phyloP scores from a whole-genome alignment of 2,329 filamentous ascomycete genomes.

The Verticillium tricorpus region DNA sequence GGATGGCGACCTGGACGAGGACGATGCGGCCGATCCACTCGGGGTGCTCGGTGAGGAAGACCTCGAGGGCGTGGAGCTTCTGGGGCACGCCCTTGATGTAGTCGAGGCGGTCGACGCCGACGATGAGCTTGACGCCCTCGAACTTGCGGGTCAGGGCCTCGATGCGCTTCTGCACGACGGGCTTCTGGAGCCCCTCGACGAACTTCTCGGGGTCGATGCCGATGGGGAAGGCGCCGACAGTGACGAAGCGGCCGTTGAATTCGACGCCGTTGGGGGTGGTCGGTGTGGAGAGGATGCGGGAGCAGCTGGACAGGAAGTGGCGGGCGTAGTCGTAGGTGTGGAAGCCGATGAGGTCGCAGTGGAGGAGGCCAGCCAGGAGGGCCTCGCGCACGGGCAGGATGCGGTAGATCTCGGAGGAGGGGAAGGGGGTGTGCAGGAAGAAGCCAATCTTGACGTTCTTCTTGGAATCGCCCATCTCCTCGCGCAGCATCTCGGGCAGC shows the following conservation, averaged over 20 bases:
- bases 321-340: slow-evolving; percentile 99
- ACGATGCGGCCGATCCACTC: slow-evolving; percentile 98
- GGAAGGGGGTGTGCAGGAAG: slow-evolving; percentile 96
- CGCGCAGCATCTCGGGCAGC: slow-evolving; percentile 88
- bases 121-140: slow-evolving; percentile 91
- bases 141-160: slow-evolving; percentile 83
- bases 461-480: slow-evolving; percentile 74
- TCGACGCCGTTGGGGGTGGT: slow-evolving; percentile 94
- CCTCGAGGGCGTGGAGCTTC: slow-evolving; percentile 92
- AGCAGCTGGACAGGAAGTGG: slow-evolving; percentile 94
- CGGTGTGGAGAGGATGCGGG: slow-evolving; percentile 76
- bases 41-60: slow-evolving; percentile 93
- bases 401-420: slow-evolving; percentile 93
- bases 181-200: slow-evolving; percentile 78
- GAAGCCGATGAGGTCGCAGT: slow-evolving; percentile 95
- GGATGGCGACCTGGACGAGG: slow-evolving; percentile 91
- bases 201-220: slow-evolving; percentile 98
- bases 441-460: slow-evolving; percentile 97
- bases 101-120: slow-evolving; percentile 92
- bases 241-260: slow-evolving; percentile 82
- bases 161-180: slow-evolving; percentile 84
- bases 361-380: slow-evolving; percentile 79
- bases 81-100: slow-evolving; percentile 99
- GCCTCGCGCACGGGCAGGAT: slow-evolving; percentile 90
- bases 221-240: slow-evolving; percentile 93